Conservation (phyloP, 2,329 filamentous ascomycete genomes). For the Biscogniauxia mediterranea region DNA sequence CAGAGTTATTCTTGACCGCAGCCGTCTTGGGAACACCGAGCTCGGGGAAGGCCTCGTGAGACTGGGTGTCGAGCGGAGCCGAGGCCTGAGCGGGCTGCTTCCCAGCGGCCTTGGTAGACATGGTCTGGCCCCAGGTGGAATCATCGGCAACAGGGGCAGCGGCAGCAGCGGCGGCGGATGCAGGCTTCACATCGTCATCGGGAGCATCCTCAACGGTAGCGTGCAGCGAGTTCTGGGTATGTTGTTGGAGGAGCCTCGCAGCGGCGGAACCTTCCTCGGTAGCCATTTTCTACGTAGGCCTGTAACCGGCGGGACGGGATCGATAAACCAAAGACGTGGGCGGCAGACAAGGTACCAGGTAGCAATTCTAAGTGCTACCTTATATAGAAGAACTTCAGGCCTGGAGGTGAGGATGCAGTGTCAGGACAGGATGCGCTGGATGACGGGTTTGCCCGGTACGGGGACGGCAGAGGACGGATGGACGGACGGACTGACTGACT, state of each 20-base stretch:
- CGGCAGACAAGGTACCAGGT: constrained; percentile 6
- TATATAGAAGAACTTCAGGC: constrained; percentile 12
- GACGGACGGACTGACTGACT: constrained; percentile 8
- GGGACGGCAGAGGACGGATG: background rate
- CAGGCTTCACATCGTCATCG: constrained; percentile 73
- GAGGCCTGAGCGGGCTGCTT: constrained; percentile 62
- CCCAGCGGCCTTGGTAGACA: constrained; percentile 63
- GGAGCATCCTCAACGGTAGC: constrained; percentile 76
- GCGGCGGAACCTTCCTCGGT: constrained; percentile 52
- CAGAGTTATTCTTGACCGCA: constrained; percentile 56
- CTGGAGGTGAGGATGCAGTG: background rate
- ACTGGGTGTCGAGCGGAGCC: constrained; percentile 71
- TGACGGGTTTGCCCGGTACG: constrained; percentile 1
- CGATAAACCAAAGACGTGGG: constrained; percentile 15
- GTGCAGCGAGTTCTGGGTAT: constrained; percentile 51
- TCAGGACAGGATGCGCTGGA: background rate
- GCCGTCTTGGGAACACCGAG: constrained; percentile 69
- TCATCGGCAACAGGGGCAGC: constrained; percentile 39
- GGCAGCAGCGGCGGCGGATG: constrained; percentile 45
- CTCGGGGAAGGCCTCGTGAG: constrained; percentile 91
- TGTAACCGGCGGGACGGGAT: constrained; percentile 14
- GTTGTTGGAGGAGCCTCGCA: constrained; percentile 64
- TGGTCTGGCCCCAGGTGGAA: constrained; percentile 46
- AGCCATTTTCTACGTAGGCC: constrained; percentile 38
- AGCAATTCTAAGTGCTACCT: constrained; percentile 10